phyloP scores from a whole-genome alignment of 2,329 filamentous ascomycete species.

The Hirsutella rhossiliensis region DNA sequence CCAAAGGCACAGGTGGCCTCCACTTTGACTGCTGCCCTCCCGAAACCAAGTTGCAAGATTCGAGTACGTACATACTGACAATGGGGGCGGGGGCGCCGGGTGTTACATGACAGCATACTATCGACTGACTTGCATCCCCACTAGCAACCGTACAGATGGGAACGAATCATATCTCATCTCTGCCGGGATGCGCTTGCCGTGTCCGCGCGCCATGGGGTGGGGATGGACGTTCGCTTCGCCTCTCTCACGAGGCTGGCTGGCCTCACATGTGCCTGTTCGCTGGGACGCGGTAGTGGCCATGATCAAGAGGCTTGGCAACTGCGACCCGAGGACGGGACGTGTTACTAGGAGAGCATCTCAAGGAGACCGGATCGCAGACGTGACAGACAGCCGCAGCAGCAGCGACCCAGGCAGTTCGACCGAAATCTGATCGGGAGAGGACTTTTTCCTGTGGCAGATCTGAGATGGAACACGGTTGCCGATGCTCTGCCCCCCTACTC shows the following conservation, averaged over 20 bases:
- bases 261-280: too few species aligned
- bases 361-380: neutral
- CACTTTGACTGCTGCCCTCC: too few species aligned
- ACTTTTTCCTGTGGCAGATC: slow-evolving; percentile 1
- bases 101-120: neutral
- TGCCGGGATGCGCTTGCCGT: neutral
- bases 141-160: slow-evolving; percentile 1
- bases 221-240: too few species aligned
- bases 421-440: neutral
- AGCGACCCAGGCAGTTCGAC: neutral
- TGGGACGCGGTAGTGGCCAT: too few species aligned
- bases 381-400: neutral
- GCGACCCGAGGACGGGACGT: too few species aligned
- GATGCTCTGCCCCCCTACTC: too few species aligned
- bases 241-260: too few species aligned
- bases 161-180: slow-evolving; percentile 3
- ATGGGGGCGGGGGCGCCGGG: neutral
- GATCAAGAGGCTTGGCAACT: too few species aligned
- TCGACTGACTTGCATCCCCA: slow-evolving; percentile 1
- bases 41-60: too few species aligned
- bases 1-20: too few species aligned
- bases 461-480: slow-evolving; percentile 1
- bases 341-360: too few species aligned
- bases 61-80: too few species aligned
- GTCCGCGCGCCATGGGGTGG: neutral